A percentile compares a stretch with the other conserved stretches of the same genome.
Evolutionary conservation across 2,329 filamentous ascomycete genomes (phyloP).

Genomic region (Tolypocladium cylindrosporum): DNA sequence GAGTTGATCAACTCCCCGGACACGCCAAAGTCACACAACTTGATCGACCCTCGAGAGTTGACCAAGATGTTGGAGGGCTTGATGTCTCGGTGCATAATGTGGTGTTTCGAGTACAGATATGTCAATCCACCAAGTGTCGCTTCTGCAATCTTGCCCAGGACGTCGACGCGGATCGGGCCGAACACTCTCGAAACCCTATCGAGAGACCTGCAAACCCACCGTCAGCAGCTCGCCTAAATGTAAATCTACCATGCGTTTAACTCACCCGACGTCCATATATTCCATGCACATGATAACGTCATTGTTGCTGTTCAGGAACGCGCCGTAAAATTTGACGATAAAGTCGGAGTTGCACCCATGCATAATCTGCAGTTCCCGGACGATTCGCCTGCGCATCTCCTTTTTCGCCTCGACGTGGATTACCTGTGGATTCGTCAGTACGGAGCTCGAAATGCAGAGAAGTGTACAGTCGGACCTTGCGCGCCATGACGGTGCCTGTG

Average conservation of each 20-base stretch:
- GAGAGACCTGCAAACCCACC: constrained; percentile 53
- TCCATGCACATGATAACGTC: constrained; percentile 99
- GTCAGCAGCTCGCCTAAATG: background rate
- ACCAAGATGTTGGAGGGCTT: constrained; percentile 97
- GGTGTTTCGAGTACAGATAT: constrained; percentile 89
- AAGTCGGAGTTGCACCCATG: constrained; percentile 94
- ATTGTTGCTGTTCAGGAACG: constrained; percentile 91
- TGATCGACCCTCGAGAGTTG: constrained; percentile 89
- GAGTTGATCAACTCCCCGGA: constrained; percentile 97
- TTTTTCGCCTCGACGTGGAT: constrained; percentile 98
- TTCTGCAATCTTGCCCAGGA: constrained; percentile 95
- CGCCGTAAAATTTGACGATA: constrained; percentile 96
- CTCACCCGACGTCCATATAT: constrained; percentile 98
- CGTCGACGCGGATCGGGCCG: constrained; percentile 89
- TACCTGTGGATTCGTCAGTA: constrained; percentile 45
- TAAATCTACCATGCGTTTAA: constrained; percentile 7
- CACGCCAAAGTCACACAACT: constrained; percentile 98
- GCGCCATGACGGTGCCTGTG: constrained; percentile 92
- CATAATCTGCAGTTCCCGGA: constrained; percentile 96
- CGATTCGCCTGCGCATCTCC: constrained; percentile 92
- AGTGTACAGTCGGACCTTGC: constrained; percentile 57
- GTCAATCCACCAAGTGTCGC: constrained; percentile 86
- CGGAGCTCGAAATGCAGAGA: background rate
- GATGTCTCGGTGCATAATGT: constrained; percentile 98
- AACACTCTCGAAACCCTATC: constrained; percentile 92